These are phyloP conservation scores for Aspergillus sp. DNA, from an alignment of 2,329 filamentous ascomycete species.

Conservation along the genomic window DNA sequence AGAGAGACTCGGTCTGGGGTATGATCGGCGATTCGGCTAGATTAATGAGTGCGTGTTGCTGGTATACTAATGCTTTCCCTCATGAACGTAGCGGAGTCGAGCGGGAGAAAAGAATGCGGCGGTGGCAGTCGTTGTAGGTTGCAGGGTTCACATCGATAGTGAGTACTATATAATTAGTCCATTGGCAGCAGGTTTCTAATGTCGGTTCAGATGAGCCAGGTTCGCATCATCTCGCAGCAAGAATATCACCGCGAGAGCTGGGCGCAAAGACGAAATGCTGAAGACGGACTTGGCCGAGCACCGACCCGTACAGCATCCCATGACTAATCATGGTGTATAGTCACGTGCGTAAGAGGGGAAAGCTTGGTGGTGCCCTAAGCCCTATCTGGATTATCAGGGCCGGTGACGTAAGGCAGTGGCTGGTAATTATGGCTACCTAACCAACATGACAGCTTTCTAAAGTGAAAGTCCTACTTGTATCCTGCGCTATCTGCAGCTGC, in stretches of 20 bases:
- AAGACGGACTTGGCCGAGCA: neutral
- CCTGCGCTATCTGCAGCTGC: too few relatives aligned
- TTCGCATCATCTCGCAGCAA: constrained; percentile 1
- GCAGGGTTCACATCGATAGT: neutral
- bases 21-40: neutral
- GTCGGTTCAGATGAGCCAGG: neutral
- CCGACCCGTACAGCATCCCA: neutral
- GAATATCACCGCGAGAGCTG: constrained; percentile 1
- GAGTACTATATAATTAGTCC: neutral
- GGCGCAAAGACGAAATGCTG: neutral
- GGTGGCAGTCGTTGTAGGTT: neutral
- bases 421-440: too few relatives aligned
- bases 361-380: constrained; percentile 5
- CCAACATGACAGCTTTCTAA: too few relatives aligned
- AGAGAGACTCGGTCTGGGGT: neutral
- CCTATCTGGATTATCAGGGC: neutral
- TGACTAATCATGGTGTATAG: neutral
- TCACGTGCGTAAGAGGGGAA: neutral
- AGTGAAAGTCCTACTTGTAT: too few relatives aligned
- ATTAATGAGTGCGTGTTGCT: neutral
- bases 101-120: constrained; percentile 11
- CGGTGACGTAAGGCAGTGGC: neutral
- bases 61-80: neutral
- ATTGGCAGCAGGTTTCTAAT: neutral
- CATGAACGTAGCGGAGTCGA: neutral